These are phyloP conservation scores for Endothia cerciana DNA, from an alignment of 2,329 filamentous ascomycete genomes.

Conservation along the genomic window DNA sequence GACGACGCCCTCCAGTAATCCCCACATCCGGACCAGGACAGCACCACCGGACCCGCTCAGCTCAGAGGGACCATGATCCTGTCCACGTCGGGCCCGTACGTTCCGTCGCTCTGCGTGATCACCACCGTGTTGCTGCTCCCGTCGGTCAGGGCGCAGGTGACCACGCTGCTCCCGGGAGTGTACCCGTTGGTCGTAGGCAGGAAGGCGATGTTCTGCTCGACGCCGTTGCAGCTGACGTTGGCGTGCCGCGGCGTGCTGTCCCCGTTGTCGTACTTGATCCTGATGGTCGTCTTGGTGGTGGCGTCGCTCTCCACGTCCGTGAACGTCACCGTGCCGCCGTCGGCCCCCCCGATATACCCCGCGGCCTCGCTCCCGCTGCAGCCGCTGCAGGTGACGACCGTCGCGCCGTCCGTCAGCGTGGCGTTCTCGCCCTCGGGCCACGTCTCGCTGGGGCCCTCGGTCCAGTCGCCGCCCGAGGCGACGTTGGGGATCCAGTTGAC, in stretches of 20 bases:
- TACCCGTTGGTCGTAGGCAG: constrained; percentile 50
- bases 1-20: no score
- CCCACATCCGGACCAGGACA: no score
- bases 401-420: constrained; percentile 50
- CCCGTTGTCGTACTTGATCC: constrained; percentile 61
- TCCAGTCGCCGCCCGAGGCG: constrained; percentile 27
- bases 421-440: constrained; percentile 56
- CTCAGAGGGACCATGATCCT: constrained; percentile 53
- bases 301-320: constrained; percentile 46
- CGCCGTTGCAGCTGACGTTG: constrained; percentile 60
- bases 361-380: constrained; percentile 56
- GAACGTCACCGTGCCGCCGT: constrained; percentile 52
- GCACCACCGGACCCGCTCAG: neutral
- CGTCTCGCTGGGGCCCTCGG: constrained; percentile 48
- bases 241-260: constrained; percentile 57
- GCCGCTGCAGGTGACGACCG: constrained; percentile 50
- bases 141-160: constrained; percentile 52
- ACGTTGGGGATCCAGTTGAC: constrained; percentile 56
- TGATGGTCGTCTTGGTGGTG: constrained; percentile 53
- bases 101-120: constrained; percentile 45
- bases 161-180: constrained; percentile 46
- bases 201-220: constrained; percentile 53
- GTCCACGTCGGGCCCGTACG: constrained; percentile 57
- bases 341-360: constrained; percentile 58
- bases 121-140: constrained; percentile 53